Evolutionary conservation across 352 stramenopile genomes (phyloP), one percentile per base, ranked within the genome.

Genomic region (Phytophthora lateralis): DNA sequence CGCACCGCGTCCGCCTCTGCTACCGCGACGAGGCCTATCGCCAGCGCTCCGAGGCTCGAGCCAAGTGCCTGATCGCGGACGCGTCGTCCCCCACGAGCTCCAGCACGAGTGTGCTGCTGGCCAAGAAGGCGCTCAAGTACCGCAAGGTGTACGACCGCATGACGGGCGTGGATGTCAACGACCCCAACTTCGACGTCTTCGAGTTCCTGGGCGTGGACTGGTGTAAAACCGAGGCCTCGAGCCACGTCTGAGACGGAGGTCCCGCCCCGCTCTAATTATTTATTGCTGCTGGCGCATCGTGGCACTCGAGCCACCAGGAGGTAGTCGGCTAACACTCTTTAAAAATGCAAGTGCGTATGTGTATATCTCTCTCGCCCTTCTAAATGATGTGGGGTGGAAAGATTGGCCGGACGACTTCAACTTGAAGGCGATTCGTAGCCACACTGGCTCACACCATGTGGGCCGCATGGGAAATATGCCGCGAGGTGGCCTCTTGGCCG

Each of bases 111-210:
- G 64, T 54, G 21, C 17, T 82, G 27, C 60, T 88, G 18, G 75
- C 78, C n/a, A 70, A 66, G 55, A 85, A 83, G 54, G 78, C 75
- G 35, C 75, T 87, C 52, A 75, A 77, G 53, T 84, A 87, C 48
- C 78, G 78, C 60, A 85, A 85, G 27, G 64, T 83, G 5, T 71
- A 71, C 34, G 63, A 79, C 47, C 71, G 76, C 20, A 75, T 83
- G 60, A 64, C 49, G 6, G 55, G 60, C 29, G 68, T 82, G 29
- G 59, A 86, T 41, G 66, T 83, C n/a, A 74, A 67, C n/a, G 69
- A 82, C 35, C 78, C 78, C 6, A 59, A 63, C 21, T 83, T 88
- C 52, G 64, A 85, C 62, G 75, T 75, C 29, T 82, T 71, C 27
- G 64, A 78, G 56, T 83, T 88, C 44, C 55, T 88, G 21, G 78